phyloP scores from a whole-genome alignment of 2,329 filamentous ascomycete genomes.

The Huntiella omanensis region DNA sequence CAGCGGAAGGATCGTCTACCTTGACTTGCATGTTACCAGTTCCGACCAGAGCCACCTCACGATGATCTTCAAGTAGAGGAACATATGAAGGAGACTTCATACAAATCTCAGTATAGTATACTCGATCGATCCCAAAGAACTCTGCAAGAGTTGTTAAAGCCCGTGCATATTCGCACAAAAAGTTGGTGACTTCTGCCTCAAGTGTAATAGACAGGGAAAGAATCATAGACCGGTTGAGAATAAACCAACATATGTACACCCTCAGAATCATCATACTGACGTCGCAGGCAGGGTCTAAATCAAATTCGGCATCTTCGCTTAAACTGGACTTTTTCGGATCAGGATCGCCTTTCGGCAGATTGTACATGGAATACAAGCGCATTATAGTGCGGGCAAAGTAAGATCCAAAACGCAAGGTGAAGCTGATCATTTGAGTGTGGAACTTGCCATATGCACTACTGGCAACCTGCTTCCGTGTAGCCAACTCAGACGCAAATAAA shows the following conservation, averaged over 20 bases:
- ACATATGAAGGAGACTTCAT: slow-evolving; percentile 6
- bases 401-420: too few relatives aligned
- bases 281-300: slow-evolving; percentile 4
- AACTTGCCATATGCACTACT: background rate
- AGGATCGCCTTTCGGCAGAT: too few relatives aligned
- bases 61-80: slow-evolving; percentile 12
- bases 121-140: slow-evolving; percentile 9
- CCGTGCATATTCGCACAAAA: slow-evolving; percentile 10
- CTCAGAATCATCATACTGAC: slow-evolving; percentile 11
- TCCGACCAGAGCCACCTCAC: background rate
- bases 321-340: slow-evolving; percentile 22
- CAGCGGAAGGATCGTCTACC: too few relatives aligned
- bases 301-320: slow-evolving; percentile 9
- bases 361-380: too few relatives aligned
- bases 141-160: slow-evolving; percentile 8
- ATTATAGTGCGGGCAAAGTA: too few relatives aligned
- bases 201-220: slow-evolving; percentile 1
- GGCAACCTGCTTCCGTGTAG: slow-evolving; percentile 31
- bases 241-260: slow-evolving; percentile 12
- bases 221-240: slow-evolving; percentile 7
- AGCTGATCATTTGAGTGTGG: background rate
- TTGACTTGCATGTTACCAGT: too few relatives aligned
- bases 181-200: slow-evolving; percentile 3
- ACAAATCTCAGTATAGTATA: slow-evolving; percentile 1
- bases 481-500: slow-evolving; percentile 63